Evolutionary conservation across 352 stramenopile species (phyloP), one percentile per base, ranked within the genome.

Genomic region (Phytophthora gonapodyides): DNA sequence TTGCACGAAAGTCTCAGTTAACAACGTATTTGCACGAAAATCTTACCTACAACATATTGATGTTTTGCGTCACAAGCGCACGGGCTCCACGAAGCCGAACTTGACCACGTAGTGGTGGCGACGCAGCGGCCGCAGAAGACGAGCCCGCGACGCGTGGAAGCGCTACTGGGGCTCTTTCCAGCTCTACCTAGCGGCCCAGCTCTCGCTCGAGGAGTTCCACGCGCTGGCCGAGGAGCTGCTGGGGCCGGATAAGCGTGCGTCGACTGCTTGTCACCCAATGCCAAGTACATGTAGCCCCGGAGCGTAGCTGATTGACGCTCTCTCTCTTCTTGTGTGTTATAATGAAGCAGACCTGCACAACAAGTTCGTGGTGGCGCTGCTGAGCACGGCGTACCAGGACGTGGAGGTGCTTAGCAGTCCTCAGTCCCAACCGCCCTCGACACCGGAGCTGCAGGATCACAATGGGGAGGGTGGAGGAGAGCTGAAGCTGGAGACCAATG

Each of bases 161-260:
- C 66, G 52, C 13, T 91, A 91, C 57, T 91, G 82, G 82, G 52
- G 63, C 24, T 69, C 69, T 19, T 84, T 88, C 51, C 79, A 88
- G 60, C 65, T 75, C 10, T 91, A 84, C 17, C 45, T 89, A 12
- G 12, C 67, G n/a, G 79, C 82, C 36, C 70, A 76, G 21, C 33
- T 83, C 19, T 81, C 82, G 44, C 47, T 86, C 8, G 61, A 82
- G 10, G 77, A 91, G 54, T 88, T 91, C 55, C 79, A 91, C 27
- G 45, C 53, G 30, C 62, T 79, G 5, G 71, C 77, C 5, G 61
- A 80, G 34, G 51, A 66, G 46, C 67, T 90, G 16, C 55, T 90
- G 19, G 75, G 75, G 9, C 45, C 64, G 1, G 75, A 87, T 12
- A 75, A 82, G 45, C 76, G 81, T 90, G 41, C 24, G 42, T 45